phyloP scores from a whole-genome alignment of 352 stramenopile genomes.

The Phytophthora multivora region DNA sequence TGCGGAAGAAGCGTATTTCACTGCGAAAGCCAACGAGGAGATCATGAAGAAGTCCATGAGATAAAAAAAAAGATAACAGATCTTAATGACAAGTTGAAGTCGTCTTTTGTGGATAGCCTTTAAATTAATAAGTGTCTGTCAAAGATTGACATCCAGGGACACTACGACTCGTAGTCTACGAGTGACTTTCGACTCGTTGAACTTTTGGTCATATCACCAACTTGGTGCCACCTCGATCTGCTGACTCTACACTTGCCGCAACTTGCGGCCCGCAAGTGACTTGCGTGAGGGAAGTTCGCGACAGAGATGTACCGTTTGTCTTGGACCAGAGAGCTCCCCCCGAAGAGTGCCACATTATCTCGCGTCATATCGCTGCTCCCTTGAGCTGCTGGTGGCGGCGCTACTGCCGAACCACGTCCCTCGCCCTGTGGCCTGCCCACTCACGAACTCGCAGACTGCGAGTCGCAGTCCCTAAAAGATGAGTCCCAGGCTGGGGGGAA shows the following conservation, averaged over 20 bases:
- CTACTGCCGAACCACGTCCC: neutral
- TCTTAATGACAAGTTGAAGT: conserved; percentile 1
- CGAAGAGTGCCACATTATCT: conserved; percentile 15
- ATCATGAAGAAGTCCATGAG: conserved; percentile 47
- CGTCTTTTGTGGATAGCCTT: neutral
- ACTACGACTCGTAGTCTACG: neutral
- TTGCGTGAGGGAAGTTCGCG: too few species aligned
- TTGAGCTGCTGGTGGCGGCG: neutral
- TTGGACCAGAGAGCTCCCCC: neutral
- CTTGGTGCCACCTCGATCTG: neutral
- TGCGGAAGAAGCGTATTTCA: conserved; percentile 44
- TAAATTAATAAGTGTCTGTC: neutral
- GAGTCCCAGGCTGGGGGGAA: conserved; percentile 4
- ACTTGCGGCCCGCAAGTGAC: too few species aligned
- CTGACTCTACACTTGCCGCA: conserved; percentile 1
- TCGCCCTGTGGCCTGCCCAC: conserved; percentile 4
- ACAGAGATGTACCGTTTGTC: conserved; percentile 10
- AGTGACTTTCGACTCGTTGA: neutral
- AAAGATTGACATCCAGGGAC: neutral
- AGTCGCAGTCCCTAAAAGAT: conserved; percentile 1
- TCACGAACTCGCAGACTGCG: conserved; percentile 17
- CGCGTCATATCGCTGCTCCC: conserved; percentile 22
- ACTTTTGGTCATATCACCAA: neutral
- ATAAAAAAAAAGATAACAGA: conserved; percentile 1
- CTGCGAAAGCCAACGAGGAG: conserved; percentile 50